Base-by-base conservation (phyloP, 495 filamentous ascomycete genomes). In the Rostrohypoxylon terebratum region DNA sequence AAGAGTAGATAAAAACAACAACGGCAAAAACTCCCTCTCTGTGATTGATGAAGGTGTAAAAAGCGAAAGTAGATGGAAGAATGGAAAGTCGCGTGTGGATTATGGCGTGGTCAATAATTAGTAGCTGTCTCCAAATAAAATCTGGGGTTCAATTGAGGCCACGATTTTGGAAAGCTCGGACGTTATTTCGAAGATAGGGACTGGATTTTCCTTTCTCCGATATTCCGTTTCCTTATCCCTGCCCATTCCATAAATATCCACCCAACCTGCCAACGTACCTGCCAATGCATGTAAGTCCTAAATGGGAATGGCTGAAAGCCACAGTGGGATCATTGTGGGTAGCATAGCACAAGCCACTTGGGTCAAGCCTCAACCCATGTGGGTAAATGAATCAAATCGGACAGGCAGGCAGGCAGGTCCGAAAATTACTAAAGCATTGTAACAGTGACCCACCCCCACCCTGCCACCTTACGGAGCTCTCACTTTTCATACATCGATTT, bases 101-200 rank as follows among this genome's bases (percentile, higher is more conserved):
- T 48, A 63, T 36, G 47, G 51, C 38, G 38, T 60, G 48, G 42
- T 25, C 33, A 16, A 34, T 59, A 21, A 21, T 51, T 45, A 47
- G 57, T 34, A 69, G 55, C 48, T 63, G 62, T 60, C 59, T 60
- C 62, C 62, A 61, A 67, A 71, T 55, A 58, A 60, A 69, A 69
- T 74, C 66, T 18, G 66, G 66, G 66, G 71, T 74, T 75, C 72
- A 75, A 78, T 78, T 79, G 75, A 79, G 78, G 78, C 76, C 78
- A 79, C 77, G 78, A 77, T 78, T 77, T 76, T 66, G 66, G 71
- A 69, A 71, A 71, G 67, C 68, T 68, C 59, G 21, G 61, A 21
- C 59, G 50, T 10, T 59, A n/a, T n/a, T 6, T 14, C 31, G 10
- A 5, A 60, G 1, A 4, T 16, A 65, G 38, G 34, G 31, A 63